Base-by-base conservation (phyloP, 2,329 filamentous ascomycete species). In the Pezicula carpinea region DNA sequence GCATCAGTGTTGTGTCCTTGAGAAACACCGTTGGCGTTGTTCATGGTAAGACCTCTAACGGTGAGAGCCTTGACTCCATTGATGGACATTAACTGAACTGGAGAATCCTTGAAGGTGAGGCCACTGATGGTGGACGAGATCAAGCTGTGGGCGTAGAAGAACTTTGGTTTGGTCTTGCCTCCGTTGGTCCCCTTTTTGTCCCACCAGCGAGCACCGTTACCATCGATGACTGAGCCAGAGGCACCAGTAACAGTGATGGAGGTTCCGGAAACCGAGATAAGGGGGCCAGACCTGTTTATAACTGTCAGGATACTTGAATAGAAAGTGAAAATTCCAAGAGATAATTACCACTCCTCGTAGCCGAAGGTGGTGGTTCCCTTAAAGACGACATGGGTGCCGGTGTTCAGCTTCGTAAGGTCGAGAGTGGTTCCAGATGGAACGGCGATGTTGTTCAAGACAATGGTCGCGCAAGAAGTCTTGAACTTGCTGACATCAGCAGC, bases 341-440 rank as follows among this genome's bases (percentile, higher is more conserved):
- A 3, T 26, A 26, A 6, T 8, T 26, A 40, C 38, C 38, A 40
- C 14, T 40, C 38, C 22, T 43, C 38, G 10, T 40, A 68, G 7
- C 59, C 66, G 44, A 69, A 70, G 1, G 63, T 67, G 36, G 66
- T 69, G 19, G 52, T 65, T 13, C 67, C 67, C 10, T 47, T 47
- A 48, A 22, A 53, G 43, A 40, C 55, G 45, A 53, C 54, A 26
- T 48, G 33, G 31, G 77, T 79, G 51, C 72, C 74, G 19, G 66
- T 59, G 5, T 69, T 69, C 34, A 82, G 68, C 18, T 68, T 65
- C 14, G 76, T 77, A 46, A 83, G 59, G 56, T 82, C 77, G 2
- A 83, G 70, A 3, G 79, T 82, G 17, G 67, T 66, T 19, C 78
- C 78, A 5, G 77, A 72, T 2, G 80, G 80, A 14, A 83, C 79